Conservation (phyloP, 176 grass and related monocot species). For the Eremochloa ophiuroides region DNA sequence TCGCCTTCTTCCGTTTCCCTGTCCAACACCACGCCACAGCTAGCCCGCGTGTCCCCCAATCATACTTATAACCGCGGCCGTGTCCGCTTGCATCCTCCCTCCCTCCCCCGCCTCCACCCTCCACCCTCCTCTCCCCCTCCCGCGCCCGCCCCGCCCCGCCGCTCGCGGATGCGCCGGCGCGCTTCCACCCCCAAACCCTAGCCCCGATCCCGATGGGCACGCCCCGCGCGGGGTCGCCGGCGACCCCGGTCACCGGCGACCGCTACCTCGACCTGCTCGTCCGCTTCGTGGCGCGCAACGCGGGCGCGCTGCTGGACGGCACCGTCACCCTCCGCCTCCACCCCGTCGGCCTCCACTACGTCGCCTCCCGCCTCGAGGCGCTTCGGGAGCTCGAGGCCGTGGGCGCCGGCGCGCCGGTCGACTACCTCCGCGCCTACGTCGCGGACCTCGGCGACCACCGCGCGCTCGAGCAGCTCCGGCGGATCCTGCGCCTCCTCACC, state of each 20-base stretch:
- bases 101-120: neutral
- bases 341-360: constrained; percentile 91
- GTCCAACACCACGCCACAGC: neutral
- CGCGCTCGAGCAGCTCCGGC: constrained; percentile 80
- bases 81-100: constrained; percentile 23
- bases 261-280: constrained; percentile 84
- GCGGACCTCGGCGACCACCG: constrained; percentile 95
- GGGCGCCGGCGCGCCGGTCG: constrained; percentile 79
- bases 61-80: constrained; percentile 35
- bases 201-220: constrained; percentile 29
- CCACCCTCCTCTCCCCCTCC: neutral
- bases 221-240: constrained; percentile 20
- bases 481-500: constrained; percentile 79
- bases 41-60: constrained; percentile 35
- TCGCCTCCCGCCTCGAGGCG: constrained; percentile 86
- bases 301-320: constrained; percentile 74
- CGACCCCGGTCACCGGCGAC: constrained; percentile 65
- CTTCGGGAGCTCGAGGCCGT: constrained; percentile 90
- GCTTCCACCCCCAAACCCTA: constrained; percentile 35
- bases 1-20: constrained; percentile 30
- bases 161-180: constrained; percentile 32
- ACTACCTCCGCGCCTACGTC: constrained; percentile 96
- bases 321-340: constrained; percentile 78
- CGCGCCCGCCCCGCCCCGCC: neutral
- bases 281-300: constrained; percentile 56